Evolutionary conservation across 75 land plant genomes (phyloP), one percentile per base, ranked within the genome.

Genomic region (Selaginella moellendorffii): DNA sequence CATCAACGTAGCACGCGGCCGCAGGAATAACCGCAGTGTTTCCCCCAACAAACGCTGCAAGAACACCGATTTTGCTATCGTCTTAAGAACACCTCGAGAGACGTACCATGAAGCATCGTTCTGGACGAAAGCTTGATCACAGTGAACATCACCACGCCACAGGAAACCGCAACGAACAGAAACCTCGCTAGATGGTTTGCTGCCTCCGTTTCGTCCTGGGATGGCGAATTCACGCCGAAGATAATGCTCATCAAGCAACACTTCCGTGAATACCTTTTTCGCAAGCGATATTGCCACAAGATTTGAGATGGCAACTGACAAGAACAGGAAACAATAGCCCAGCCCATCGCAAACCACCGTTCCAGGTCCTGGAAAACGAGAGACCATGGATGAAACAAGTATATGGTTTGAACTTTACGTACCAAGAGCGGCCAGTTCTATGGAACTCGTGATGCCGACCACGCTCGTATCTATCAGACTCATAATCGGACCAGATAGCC

Each of bases 361-460:
- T n/a, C n/a, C n/a, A n/a, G n/a, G n/a, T n/a, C n/a, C n/a, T n/a
- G n/a, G n/a, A n/a, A n/a, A n/a, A n/a, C n/a, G n/a, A n/a, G n/a
- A n/a, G n/a, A n/a, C n/a, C n/a, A n/a, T n/a, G n/a, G n/a, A n/a
- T n/a, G n/a, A n/a, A n/a, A n/a, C n/a, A n/a, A n/a, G n/a, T n/a
- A n/a, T n/a, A n/a, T n/a, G n/a, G n/a, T n/a, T n/a, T n/a, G n/a
- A n/a, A n/a, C n/a, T n/a, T n/a, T 0, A 53, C 36, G 52, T 62
- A 90, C 91, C 97, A 53, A 90, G 71, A 29, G 97, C 97, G 30
- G 97, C 97, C 24, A 90, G 91, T 73, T 90, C 87, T 42, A 90
- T 21, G 8, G 91, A 86, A 67, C 87, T 90, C 51, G 77, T 66
- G 52, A 80, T 82, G 2, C 91, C 91, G 53, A 90, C 80, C 20